phyloP scores from a whole-genome alignment of 257 asterid species.

The Plantago elongata region DNA sequence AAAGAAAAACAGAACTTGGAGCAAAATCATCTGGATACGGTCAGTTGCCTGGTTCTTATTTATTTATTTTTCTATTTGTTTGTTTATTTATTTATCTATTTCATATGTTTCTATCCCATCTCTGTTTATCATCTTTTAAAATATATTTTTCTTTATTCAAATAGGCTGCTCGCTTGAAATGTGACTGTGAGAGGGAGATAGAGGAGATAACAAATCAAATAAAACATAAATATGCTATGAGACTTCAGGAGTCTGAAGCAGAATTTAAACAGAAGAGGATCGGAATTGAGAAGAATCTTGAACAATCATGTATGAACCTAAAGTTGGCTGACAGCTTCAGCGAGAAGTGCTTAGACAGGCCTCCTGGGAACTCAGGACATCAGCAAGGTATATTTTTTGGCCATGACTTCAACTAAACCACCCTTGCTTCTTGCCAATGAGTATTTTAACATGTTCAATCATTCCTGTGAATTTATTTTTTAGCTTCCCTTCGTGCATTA shows the following conservation, averaged over 20 bases:
- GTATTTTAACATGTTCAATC: too few relatives aligned
- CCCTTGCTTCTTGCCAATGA: too few relatives aligned
- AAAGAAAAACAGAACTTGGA: conserved; percentile 30
- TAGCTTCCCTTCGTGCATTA: too few relatives aligned
- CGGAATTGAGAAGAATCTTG: conserved; percentile 32
- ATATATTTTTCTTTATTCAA: conserved; percentile 12
- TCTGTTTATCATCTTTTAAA: conserved; percentile 7
- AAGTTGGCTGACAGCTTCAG: conserved; percentile 50
- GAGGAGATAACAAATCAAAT: conserved; percentile 43
- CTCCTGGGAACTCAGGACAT: conserved; percentile 35
- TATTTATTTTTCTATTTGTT: too few relatives aligned
- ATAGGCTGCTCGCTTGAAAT: conserved; percentile 43
- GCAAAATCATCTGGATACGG: conserved; percentile 36
- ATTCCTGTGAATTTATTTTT: too few relatives aligned
- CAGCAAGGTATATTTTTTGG: conserved; percentile 48
- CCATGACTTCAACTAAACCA: too few relatives aligned
- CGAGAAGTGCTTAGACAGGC: conserved; percentile 38
- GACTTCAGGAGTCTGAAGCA: conserved; percentile 40
- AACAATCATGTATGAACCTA: conserved; percentile 42
- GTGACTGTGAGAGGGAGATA: conserved; percentile 59
- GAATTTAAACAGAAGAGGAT: conserved; percentile 30
- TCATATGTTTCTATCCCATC: too few relatives aligned
- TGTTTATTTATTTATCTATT: too few relatives aligned
- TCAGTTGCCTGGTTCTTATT: conserved; percentile 25
- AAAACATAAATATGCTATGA: conserved; percentile 40